Conservation (phyloP, 2,329 filamentous ascomycete species). For the Cladosporium sp. region DNA sequence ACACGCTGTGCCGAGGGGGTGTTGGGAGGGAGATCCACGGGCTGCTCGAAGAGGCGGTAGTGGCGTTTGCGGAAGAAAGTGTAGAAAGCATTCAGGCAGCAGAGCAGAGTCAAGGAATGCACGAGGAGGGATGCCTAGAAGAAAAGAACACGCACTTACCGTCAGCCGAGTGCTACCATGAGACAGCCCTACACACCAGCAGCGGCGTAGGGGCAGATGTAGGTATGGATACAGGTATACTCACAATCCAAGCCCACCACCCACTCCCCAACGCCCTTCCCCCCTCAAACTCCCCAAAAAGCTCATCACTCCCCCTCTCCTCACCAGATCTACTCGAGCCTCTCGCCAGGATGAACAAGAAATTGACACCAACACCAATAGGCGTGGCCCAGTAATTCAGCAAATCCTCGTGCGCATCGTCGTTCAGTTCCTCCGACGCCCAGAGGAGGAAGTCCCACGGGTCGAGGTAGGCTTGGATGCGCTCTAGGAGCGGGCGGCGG, state of each 20-base stretch:
- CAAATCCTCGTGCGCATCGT: constrained; percentile 80
- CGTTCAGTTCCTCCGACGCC: constrained; percentile 88
- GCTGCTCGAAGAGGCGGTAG: constrained; percentile 86
- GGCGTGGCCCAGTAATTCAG: constrained; percentile 68
- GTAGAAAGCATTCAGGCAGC: constrained; percentile 72
- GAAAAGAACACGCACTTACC: constrained; percentile 2
- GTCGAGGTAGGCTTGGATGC: constrained; percentile 74
- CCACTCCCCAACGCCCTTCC: constrained; percentile 43
- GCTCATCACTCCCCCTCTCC: constrained; percentile 56
- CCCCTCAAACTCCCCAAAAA: constrained; percentile 67
- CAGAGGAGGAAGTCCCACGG: constrained; percentile 86
- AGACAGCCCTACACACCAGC: constrained; percentile 44
- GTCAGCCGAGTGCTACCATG: constrained; percentile 5
- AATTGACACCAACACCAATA: constrained; percentile 70
- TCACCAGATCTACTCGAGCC: constrained; percentile 49
- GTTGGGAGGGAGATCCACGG: constrained; percentile 67
- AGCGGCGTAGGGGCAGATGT: too few relatives aligned
- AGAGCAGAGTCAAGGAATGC: constrained; percentile 62
- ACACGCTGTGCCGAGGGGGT: constrained; percentile 88
- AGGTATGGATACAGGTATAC: constrained; percentile 30
- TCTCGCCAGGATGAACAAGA: constrained; percentile 74
- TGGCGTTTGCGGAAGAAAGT: constrained; percentile 75
- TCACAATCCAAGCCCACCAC: constrained; percentile 64
- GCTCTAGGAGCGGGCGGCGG: constrained; percentile 70
- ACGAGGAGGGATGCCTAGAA: constrained; percentile 55